Evolutionary conservation across 768 basidiomycete genomes (phyloP).

Genomic region (Leccinum uliginosum): DNA sequence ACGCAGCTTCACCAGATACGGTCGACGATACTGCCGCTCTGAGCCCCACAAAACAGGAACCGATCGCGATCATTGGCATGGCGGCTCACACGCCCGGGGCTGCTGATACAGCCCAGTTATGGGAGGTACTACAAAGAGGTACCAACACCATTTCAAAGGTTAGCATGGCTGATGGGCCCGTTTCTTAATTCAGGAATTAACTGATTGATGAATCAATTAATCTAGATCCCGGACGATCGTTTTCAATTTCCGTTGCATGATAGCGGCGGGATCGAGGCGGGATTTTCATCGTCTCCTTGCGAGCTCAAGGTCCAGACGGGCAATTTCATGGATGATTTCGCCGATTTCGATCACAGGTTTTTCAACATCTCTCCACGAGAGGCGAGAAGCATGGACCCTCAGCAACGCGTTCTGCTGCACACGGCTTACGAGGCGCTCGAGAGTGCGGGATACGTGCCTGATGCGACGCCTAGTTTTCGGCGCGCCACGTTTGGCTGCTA

Average conservation of each 20-base stretch:
- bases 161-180: slow-evolving; percentile 7
- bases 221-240: slow-evolving; percentile 58
- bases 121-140: slow-evolving; percentile 57
- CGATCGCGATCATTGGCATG: slow-evolving; percentile 73
- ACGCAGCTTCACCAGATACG: too few species aligned
- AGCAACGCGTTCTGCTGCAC: slow-evolving; percentile 65
- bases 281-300: slow-evolving; percentile 29
- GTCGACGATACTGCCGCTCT: slow-evolving; percentile 2
- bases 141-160: slow-evolving; percentile 57
- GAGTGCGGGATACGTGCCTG: slow-evolving; percentile 64
- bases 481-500: slow-evolving; percentile 60
- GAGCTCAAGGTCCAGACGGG: slow-evolving; percentile 51
- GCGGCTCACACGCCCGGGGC: slow-evolving; percentile 55
- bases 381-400: slow-evolving; percentile 73
- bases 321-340: slow-evolving; percentile 57
- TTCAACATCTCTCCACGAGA: slow-evolving; percentile 74
- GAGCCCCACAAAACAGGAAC: slow-evolving; percentile 34
- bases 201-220: neutral
- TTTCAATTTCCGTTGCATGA: slow-evolving; percentile 46
- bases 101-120: slow-evolving; percentile 41
- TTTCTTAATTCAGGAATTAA: neutral
- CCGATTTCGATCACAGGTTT: slow-evolving; percentile 64
- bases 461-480: slow-evolving; percentile 46
- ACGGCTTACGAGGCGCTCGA: slow-evolving; percentile 67
- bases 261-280: slow-evolving; percentile 6